Percentiles rank a stretch among this genome's conserved stretches.
Evolutionary conservation across 208 protist species (phyloP).

Genomic region (Leishmania guyanensis): DNA sequence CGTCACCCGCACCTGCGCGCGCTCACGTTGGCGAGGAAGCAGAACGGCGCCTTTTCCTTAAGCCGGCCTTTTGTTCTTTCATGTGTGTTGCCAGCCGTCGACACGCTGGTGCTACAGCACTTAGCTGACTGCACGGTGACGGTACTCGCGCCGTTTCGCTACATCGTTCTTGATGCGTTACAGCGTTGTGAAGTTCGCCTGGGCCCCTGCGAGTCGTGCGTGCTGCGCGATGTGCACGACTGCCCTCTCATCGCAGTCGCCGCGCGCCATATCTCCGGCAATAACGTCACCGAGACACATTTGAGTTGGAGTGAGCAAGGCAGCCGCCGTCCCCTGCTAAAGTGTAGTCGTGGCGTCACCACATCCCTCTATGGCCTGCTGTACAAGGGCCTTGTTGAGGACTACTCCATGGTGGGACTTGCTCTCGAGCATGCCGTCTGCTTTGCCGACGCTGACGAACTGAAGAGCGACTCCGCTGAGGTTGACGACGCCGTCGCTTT

Average conservation of each 20-base stretch:
- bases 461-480: neutral
- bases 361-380: conserved; percentile 41
- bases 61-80: conserved; percentile 33
- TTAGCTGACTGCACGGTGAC: conserved; percentile 57
- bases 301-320: conserved; percentile 20
- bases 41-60: conserved; percentile 33
- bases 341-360: conserved; percentile 13
- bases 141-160: conserved; percentile 53
- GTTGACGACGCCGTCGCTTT: neutral
- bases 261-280: conserved; percentile 16
- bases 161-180: conserved; percentile 58
- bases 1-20: conserved; percentile 38
- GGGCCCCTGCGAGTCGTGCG: conserved; percentile 57
- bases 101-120: conserved; percentile 64
- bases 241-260: conserved; percentile 50
- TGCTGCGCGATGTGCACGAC: conserved; percentile 44
- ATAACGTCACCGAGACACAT: conserved; percentile 16
- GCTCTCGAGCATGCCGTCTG: conserved; percentile 46
- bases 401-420: conserved; percentile 58
- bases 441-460: neutral
- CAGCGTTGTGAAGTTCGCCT: conserved; percentile 52
- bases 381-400: conserved; percentile 66
- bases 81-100: conserved; percentile 14
- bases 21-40: conserved; percentile 43
- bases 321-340: conserved; percentile 3